These are phyloP conservation scores for Mollisia scopiformis DNA, from an alignment of 2,329 filamentous ascomycete genomes.

Conservation along the genomic window DNA sequence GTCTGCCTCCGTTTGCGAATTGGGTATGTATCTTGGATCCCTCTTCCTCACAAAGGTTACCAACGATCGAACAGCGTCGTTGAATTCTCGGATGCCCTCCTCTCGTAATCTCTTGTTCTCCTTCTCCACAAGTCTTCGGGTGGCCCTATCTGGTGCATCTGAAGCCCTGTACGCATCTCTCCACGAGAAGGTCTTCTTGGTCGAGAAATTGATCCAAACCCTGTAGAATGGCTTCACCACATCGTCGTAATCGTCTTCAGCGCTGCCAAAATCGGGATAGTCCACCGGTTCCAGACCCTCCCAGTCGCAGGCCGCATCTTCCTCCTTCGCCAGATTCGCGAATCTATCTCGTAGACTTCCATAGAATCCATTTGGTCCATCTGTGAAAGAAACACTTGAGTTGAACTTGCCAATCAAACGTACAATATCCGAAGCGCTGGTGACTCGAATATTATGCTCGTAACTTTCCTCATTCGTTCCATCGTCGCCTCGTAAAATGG, in stretches of 20 bases:
- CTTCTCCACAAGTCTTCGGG: constrained; percentile 88
- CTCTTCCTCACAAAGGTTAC: constrained; percentile 89
- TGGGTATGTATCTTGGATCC: constrained; percentile 82
- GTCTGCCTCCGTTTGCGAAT: constrained; percentile 77
- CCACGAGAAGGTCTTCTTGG: constrained; percentile 86
- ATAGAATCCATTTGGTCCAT: constrained; percentile 83
- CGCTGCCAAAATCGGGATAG: constrained; percentile 83
- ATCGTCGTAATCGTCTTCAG: constrained; percentile 74
- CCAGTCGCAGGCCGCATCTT: constrained; percentile 74
- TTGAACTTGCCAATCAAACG: constrained; percentile 80
- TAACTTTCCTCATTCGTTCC: constrained; percentile 51
- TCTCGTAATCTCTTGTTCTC: constrained; percentile 88
- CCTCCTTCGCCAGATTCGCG: constrained; percentile 77
- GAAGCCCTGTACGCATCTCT: constrained; percentile 81
- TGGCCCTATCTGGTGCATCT: constrained; percentile 83
- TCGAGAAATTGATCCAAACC: constrained; percentile 80
- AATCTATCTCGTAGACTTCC: constrained; percentile 78
- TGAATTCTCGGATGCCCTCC: constrained; percentile 84
- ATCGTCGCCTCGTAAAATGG: constrained; percentile 66
- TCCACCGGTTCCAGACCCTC: constrained; percentile 61
- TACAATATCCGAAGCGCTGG: constrained; percentile 79
- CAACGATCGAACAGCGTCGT: constrained; percentile 85
- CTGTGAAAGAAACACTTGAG: constrained; percentile 75
- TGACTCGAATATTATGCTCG: constrained; percentile 73
- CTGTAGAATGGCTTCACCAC: constrained; percentile 82